Evolutionary conservation across 2,329 filamentous ascomycete species (phyloP).

Genomic region (Phialophora tarda): DNA sequence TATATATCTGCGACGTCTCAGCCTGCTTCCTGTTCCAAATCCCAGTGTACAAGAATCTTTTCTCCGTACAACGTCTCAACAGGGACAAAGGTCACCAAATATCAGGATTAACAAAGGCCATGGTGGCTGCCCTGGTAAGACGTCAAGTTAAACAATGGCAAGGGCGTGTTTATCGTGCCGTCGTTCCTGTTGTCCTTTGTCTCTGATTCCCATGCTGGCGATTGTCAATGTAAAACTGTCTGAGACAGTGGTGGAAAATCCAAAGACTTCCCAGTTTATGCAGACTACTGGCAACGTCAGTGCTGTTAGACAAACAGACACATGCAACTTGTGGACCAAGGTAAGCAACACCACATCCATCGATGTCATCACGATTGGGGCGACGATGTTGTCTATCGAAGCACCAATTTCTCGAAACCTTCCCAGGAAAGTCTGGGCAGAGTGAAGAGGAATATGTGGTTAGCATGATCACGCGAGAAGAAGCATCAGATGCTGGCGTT

Average conservation of each 20-base stretch:
- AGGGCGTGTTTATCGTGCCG: not conserved
- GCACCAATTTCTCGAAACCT: not conserved
- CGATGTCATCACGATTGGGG: not conserved
- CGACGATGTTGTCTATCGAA: not conserved
- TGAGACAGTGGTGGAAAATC: not conserved
- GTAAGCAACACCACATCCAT: not conserved
- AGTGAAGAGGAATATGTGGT: not conserved
- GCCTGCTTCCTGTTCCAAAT: not conserved
- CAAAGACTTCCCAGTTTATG: not conserved
- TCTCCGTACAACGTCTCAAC: not conserved
- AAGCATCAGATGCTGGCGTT: not conserved
- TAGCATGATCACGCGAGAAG: not conserved
- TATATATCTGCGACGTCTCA: not conserved
- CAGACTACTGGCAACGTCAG: not conserved
- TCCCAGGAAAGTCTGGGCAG: not conserved
- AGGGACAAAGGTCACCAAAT: not conserved
- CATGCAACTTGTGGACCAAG: not conserved
- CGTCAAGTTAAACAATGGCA: not conserved
- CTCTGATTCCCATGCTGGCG: not conserved
- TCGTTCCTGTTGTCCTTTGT: not conserved
- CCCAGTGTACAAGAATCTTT: not conserved
- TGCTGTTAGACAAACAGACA: not conserved
- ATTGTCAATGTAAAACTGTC: not conserved
- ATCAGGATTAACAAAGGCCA: not conserved
- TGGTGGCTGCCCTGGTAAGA: not conserved